These are phyloP conservation scores for Debaryomyces coudertii DNA, from an alignment of 1,139 yeast genomes.

Conservation along the genomic window DNA sequence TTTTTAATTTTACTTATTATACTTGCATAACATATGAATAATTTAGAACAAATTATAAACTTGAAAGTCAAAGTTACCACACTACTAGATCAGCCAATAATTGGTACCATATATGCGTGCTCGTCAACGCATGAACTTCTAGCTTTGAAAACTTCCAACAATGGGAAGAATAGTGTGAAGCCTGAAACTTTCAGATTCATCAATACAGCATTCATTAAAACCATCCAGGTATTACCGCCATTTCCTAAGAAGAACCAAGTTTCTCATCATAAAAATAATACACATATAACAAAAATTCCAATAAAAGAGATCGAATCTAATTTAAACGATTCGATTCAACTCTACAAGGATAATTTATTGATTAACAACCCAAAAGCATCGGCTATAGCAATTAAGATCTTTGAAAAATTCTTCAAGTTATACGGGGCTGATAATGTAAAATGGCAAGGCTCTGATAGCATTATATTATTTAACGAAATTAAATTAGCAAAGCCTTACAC, in stretches of 20 bases:
- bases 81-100: conserved; percentile 55
- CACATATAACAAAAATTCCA: conserved; percentile 14
- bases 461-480: conserved; percentile 30
- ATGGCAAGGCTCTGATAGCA: conserved; percentile 27
- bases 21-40: conserved; percentile 25
- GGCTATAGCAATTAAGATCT: conserved; percentile 22
- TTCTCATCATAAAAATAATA: conserved; percentile 9
- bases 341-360: conserved; percentile 15
- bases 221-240: conserved; percentile 45
- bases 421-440: conserved; percentile 30
- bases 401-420: conserved; percentile 23
- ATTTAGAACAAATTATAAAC: conserved; percentile 36
- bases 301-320: conserved; percentile 22
- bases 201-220: conserved; percentile 61
- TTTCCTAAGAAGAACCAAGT: conserved; percentile 22
- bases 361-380: conserved; percentile 15
- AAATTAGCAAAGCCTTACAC: conserved; percentile 34
- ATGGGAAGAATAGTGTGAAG: conserved; percentile 22
- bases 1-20: background rate
- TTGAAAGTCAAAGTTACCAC: conserved; percentile 64
- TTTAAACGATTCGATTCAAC: conserved; percentile 19
- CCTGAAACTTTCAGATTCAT: conserved; percentile 52
- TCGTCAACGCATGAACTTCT: conserved; percentile 34
- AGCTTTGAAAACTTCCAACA: conserved; percentile 24
- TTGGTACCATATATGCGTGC: conserved; percentile 66